A percentile compares a stretch with the other conserved stretches of the same genome.
Conservation (phyloP, 306 rosid species). For the Rubus idaeus region DNA sequence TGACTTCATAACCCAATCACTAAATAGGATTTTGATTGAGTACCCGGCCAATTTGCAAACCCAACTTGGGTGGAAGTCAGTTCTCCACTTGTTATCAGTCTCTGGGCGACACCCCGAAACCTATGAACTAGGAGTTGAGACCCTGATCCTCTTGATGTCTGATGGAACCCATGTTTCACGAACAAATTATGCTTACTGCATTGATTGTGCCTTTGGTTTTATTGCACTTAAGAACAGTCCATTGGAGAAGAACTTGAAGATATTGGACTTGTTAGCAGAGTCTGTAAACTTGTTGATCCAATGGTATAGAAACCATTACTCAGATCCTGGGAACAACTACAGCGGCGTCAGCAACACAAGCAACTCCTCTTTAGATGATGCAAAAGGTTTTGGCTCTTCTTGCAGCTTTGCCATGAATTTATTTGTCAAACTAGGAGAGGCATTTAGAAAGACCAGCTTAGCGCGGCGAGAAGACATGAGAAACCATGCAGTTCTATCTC, state of each 20-base stretch:
- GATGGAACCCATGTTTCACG: constrained; percentile 48
- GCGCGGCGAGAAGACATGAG: constrained; percentile 84
- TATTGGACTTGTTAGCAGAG: constrained; percentile 60
- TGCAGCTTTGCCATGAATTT: constrained; percentile 51
- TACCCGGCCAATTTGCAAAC: constrained; percentile 73
- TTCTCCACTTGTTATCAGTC: constrained; percentile 66
- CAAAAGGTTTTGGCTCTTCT: constrained; percentile 38
- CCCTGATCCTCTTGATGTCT: constrained; percentile 60
- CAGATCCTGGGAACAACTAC: constrained; percentile 54
- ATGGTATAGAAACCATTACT: constrained; percentile 53
- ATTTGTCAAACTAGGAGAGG: constrained; percentile 81
- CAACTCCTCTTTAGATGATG: constrained; percentile 60
- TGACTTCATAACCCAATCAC: constrained; percentile 50
- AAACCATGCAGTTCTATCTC: constrained; percentile 72
- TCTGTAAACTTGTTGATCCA: constrained; percentile 61
- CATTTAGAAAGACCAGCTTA: constrained; percentile 67
- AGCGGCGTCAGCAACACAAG: constrained; percentile 54
- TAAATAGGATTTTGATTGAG: constrained; percentile 55
- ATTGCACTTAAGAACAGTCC: constrained; percentile 81
- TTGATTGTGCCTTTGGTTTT: constrained; percentile 76
- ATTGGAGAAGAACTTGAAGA: constrained; percentile 66
- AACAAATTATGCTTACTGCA: constrained; percentile 54
- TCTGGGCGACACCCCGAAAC: constrained; percentile 68
- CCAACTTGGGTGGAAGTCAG: constrained; percentile 76
- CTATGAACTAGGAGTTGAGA: constrained; percentile 67